Percentiles rank a stretch among this genome's conserved stretches.
Conservation (phyloP, 164 flowering plant species). For the Liquidambar formosana region DNA sequence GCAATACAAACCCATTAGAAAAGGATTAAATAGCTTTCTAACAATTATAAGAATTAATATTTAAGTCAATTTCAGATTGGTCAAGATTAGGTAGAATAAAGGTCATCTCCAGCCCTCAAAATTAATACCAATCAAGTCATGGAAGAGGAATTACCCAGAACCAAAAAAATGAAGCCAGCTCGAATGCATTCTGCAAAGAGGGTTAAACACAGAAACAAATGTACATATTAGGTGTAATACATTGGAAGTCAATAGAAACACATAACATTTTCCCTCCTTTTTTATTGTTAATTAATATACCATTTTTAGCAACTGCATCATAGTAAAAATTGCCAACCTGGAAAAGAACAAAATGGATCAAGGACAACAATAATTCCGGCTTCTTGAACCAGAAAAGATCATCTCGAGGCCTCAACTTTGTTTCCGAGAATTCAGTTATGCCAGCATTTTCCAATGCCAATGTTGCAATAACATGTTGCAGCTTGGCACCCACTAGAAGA, state of each 20-base stretch:
- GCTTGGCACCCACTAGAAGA: slow-evolving; percentile 83
- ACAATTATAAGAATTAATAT: neutral
- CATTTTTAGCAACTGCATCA: neutral
- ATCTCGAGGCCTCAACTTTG: slow-evolving; percentile 78
- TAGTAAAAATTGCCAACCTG: slow-evolving; percentile 55
- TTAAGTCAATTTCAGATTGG: neutral
- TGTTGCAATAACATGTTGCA: slow-evolving; percentile 95
- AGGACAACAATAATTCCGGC: slow-evolving; percentile 74
- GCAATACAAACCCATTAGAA: neutral
- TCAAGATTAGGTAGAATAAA: neutral
- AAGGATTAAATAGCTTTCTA: neutral
- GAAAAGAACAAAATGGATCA: slow-evolving; percentile 92
- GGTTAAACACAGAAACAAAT: slow-evolving; percentile 15
- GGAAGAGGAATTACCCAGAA: slow-evolving; percentile 78
- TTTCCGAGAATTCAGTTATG: slow-evolving; percentile 44
- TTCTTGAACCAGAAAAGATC: slow-evolving; percentile 98
- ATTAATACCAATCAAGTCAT: slow-evolving; percentile 4
- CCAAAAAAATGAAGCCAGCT: slow-evolving; percentile 98
- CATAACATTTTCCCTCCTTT: neutral
- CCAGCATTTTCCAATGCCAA: slow-evolving; percentile 87
- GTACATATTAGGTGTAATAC: slow-evolving; percentile 12
- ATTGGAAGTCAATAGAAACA: neutral
- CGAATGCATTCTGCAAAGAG: slow-evolving; percentile 86
- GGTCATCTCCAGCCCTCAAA: neutral
- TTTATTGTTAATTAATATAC: neutral